Percentiles rank a stretch among this genome's conserved stretches.
These are phyloP conservation scores for Fusarium falciforme DNA, from an alignment of 2,329 filamentous ascomycete species.

Conservation along the genomic window DNA sequence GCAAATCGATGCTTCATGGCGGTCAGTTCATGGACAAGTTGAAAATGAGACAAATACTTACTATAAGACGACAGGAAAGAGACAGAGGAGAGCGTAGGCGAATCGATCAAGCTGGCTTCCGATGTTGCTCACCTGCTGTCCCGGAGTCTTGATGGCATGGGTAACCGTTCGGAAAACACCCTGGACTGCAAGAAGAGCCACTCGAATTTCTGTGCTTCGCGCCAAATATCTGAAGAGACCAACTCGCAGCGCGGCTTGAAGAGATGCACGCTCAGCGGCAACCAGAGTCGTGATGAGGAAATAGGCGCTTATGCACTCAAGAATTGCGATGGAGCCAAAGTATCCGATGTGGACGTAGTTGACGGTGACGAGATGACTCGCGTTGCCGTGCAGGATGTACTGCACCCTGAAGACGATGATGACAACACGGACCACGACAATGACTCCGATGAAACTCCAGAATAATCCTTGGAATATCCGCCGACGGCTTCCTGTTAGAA, in stretches of 20 bases:
- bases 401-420: slow-evolving; percentile 47
- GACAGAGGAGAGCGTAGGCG: background rate
- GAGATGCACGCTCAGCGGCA: slow-evolving; percentile 24
- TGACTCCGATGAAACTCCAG: slow-evolving; percentile 58
- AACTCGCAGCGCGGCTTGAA: slow-evolving; percentile 23
- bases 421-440: slow-evolving; percentile 58
- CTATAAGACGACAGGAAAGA: background rate
- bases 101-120: background rate
- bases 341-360: slow-evolving; percentile 53
- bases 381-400: slow-evolving; percentile 39
- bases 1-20: background rate
- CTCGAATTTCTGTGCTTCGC: slow-evolving; percentile 50
- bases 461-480: background rate
- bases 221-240: slow-evolving; percentile 52
- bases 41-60: background rate
- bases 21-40: background rate
- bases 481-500: background rate
- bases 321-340: slow-evolving; percentile 51
- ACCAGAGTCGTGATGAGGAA: slow-evolving; percentile 51
- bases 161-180: slow-evolving; percentile 51
- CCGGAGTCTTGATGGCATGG: slow-evolving; percentile 31
- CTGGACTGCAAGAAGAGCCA: slow-evolving; percentile 49
- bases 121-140: background rate
- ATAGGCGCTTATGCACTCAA: slow-evolving; percentile 51
- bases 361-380: slow-evolving; percentile 41